These are phyloP conservation scores for Hygrocybe punicea DNA, from an alignment of 768 basidiomycete genomes.

Conservation along the genomic window DNA sequence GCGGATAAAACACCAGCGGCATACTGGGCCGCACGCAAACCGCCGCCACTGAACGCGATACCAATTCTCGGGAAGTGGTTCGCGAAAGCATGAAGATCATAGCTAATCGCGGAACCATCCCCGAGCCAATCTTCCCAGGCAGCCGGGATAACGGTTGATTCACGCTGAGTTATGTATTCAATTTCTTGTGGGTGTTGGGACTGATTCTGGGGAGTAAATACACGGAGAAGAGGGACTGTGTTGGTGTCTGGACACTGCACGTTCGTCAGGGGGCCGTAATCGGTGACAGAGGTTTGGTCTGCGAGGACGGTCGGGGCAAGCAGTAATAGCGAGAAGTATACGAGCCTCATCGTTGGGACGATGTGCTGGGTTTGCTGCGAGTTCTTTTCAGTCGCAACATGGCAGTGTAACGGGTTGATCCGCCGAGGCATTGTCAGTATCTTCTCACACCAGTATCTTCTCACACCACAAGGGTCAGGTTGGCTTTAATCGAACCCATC, in stretches of 20 bases:
- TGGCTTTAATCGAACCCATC: too few relatives aligned
- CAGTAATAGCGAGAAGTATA: constrained; percentile 10
- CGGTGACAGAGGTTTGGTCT: constrained; percentile 34
- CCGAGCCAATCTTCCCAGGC: constrained; percentile 63
- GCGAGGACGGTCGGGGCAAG: constrained; percentile 7
- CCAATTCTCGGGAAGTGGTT: constrained; percentile 50
- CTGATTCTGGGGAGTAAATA: constrained; percentile 50
- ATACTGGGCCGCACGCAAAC: constrained; percentile 63
- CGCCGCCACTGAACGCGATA: constrained; percentile 68
- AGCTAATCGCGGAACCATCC: constrained; percentile 51
- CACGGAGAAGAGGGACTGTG: constrained; percentile 53
- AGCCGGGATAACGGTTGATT: constrained; percentile 37
- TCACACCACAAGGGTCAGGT: too few relatives aligned
- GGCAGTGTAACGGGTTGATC: too few relatives aligned
- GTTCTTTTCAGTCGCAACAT: too few relatives aligned
- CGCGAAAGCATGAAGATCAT: constrained; percentile 44
- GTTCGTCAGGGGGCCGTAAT: constrained; percentile 52
- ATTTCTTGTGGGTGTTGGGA: constrained; percentile 47
- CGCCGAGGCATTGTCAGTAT: too few relatives aligned
- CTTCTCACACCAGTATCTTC: too few relatives aligned
- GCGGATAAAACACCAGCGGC: constrained; percentile 58
- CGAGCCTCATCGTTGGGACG: too few relatives aligned
- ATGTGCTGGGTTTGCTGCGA: too few relatives aligned
- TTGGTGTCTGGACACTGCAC: constrained; percentile 52
- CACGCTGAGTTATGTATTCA: constrained; percentile 45